Conservation (phyloP, 768 basidiomycete genomes). For the Termitomyces sp. region DNA sequence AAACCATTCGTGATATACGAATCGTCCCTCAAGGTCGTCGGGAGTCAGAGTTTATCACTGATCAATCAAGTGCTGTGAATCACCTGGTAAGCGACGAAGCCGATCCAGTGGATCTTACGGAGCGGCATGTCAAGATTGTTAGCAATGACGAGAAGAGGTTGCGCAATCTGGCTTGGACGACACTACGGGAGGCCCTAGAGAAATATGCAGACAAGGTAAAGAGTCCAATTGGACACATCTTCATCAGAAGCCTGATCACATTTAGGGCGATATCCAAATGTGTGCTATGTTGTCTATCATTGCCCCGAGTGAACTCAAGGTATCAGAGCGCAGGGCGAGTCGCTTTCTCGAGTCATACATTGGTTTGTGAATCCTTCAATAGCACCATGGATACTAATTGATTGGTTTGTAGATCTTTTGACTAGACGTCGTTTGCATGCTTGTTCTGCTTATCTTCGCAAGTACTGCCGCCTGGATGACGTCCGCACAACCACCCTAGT, state of each 20-base stretch:
- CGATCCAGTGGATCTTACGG: slow-evolving; percentile 21
- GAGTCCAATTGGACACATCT: background rate
- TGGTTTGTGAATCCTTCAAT: slow-evolving; percentile 36
- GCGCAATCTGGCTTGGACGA: slow-evolving; percentile 50
- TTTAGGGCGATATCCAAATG: slow-evolving; percentile 75
- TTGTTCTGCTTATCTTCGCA: slow-evolving; percentile 72
- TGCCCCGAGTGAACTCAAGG: slow-evolving; percentile 49
- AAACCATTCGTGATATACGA: slow-evolving; percentile 23
- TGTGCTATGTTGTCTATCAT: slow-evolving; percentile 68
- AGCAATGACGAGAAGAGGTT: slow-evolving; percentile 44
- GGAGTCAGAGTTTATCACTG: slow-evolving; percentile 25
- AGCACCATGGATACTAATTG: background rate
- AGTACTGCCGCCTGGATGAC: slow-evolving; percentile 46
- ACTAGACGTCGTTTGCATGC: slow-evolving; percentile 55
- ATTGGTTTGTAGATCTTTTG: slow-evolving; percentile 46
- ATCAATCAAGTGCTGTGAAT: slow-evolving; percentile 12
- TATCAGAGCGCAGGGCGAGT: slow-evolving; percentile 36
- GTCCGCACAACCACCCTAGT: slow-evolving; percentile 53
- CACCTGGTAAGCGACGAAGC: slow-evolving; percentile 10
- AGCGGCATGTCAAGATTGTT: slow-evolving; percentile 37
- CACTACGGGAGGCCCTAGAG: slow-evolving; percentile 51
- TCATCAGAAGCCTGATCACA: background rate
- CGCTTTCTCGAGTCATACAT: slow-evolving; percentile 69
- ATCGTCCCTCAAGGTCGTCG: slow-evolving; percentile 20
- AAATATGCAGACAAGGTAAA: slow-evolving; percentile 58